These are phyloP conservation scores for Potentilla sterilis DNA, from an alignment of 306 rosid genomes.

Conservation along the genomic window DNA sequence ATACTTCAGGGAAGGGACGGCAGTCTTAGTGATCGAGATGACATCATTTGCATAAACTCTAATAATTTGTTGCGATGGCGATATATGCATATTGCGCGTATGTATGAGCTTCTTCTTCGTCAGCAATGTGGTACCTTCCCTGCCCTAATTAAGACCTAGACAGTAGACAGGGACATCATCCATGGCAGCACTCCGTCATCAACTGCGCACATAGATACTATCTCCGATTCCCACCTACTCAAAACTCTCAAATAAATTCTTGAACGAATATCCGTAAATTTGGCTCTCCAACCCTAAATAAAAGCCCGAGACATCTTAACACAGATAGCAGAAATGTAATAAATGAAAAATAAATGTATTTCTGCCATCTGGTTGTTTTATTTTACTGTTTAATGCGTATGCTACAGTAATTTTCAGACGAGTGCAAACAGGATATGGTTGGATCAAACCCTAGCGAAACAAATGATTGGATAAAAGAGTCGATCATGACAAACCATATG, in stretches of 20 bases:
- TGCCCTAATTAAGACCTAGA: slow-evolving; percentile 1
- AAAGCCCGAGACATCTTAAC: not conserved
- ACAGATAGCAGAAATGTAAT: not conserved
- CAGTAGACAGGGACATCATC: not conserved
- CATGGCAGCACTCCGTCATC: not conserved
- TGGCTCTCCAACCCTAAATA: not conserved
- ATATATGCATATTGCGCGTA: not conserved
- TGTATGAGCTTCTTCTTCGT: not conserved
- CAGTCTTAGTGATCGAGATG: not conserved
- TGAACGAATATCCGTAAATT: not conserved
- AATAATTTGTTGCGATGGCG: not conserved
- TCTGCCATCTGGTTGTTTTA: not conserved
- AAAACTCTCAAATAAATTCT: not conserved
- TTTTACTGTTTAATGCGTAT: not conserved
- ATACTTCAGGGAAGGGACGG: not conserved
- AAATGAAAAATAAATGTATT: not conserved
- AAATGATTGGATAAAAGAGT: not conserved
- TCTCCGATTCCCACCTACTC: not conserved
- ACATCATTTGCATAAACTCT: not conserved
- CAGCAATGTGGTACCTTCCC: slow-evolving; percentile 3
- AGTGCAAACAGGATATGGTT: not conserved
- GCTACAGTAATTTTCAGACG: not conserved
- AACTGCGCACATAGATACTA: not conserved
- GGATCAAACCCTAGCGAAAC: not conserved
- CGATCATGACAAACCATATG: not conserved